Evolutionary conservation across 345 rosid species (phyloP), one percentile per base, ranked within the genome.

Genomic region (Populus alba): DNA sequence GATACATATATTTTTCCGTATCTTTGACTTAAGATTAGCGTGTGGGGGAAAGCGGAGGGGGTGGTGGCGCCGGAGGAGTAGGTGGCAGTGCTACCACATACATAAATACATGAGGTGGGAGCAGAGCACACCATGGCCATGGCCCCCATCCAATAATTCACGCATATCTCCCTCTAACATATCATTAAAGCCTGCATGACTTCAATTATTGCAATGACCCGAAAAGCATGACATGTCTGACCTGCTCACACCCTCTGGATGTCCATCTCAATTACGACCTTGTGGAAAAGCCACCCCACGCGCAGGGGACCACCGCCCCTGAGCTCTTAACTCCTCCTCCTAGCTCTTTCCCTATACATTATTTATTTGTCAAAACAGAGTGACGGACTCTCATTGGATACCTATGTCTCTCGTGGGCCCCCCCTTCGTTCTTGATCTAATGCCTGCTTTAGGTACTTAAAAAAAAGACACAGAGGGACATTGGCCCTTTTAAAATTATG

Each of bases 151-250:
- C 65, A 72, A 78, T 80, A 82, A 87, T 82, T 66, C 77, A 76
- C 59, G 13, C 70, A 63, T 76, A 8, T 62, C 66, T 71, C 79
- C 53, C 75, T 73, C 76, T 15, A 76, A 68, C 84, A 35, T 77
- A 90, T 88, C 78, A 89, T 89, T 87, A 89, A 89, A 90, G 92
- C 90, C 90, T 89, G 97, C 96, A 88, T 90, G 94, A 88, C 76
- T 91, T 89, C 98, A 94, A 94, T 94, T 66, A 94, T 94, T 92
- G 97, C 97, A 90, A 91, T 77, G 90, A 89, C 91, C 94, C 95
- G 90, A 86, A 92, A 91, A 90, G 98, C 98, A 90, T 94, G 97
- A 88, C 98, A 92, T 47, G 74, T 83, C 89, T 85, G 89, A 86
- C 90, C 87, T 76, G n/a, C 45, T 85, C 89, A 86, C 90, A 77